Base-by-base conservation (phyloP, 176 grass and related monocot species). In the Rhynchospora tenuis region DNA sequence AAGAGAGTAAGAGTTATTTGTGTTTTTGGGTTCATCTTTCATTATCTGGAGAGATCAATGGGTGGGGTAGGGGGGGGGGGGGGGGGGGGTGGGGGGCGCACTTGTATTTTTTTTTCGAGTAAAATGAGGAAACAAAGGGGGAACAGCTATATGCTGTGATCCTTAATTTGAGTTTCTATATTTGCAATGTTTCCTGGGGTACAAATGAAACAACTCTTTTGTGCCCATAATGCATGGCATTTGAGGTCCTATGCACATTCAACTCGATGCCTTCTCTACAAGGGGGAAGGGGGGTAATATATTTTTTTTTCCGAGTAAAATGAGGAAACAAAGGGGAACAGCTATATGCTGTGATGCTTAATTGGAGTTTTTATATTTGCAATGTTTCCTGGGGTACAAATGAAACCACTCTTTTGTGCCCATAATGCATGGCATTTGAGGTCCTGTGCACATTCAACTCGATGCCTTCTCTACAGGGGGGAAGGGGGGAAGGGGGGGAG, bases 1-100 rank as follows among this genome's bases (percentile, higher is more conserved):
- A 95, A 90, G 86, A 95, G 64, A 95, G 95, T 98, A 95, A 84
- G 88, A 14, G 19, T 76, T 62, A 19, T 84, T 11, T 84, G 23
- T 57, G 7, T 85, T 65, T 28, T 16, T 55, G 7, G 11, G 8
- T 74, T 38, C 33, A 38, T 38, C 33, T 38, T 38, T 38, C 33
- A 38, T 38, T 38, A 38, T 38, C 33, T 38, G 33, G 33, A 38
- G 33, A 38, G 33, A 38, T 38, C 33, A 38, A 38, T 38, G 33
- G 33, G 58, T 6, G 58, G 16, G 7, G 6, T 6, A 20, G 58
- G n/a, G 58, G 58, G 57, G 20, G 17, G 3, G 7, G 57, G 57
- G 57, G 17, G 19, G 60, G 26, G 60, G 11, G 33, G 33, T 26
- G 2, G 24, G 17, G 27, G n/a, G n/a, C n/a, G n/a, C n/a, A n/a